phyloP scores from a whole-genome alignment of 495 filamentous ascomycete species.

The Friedmanniomyces simplex region DNA sequence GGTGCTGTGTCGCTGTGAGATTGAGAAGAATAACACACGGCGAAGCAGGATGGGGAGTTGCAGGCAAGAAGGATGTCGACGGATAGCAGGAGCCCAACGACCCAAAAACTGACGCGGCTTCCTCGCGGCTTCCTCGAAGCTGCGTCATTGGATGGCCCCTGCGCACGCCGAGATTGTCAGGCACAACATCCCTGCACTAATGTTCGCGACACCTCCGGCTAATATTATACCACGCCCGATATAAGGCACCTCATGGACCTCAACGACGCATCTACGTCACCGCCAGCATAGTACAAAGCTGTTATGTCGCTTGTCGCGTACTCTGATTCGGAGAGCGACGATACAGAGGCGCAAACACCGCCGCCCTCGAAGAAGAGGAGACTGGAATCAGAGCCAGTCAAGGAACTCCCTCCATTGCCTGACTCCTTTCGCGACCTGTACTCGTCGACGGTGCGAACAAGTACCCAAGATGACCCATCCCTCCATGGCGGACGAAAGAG shows the following conservation, averaged over 20 bases:
- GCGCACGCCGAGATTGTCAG: neutral
- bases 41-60: neutral
- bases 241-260: neutral
- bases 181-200: neutral
- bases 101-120: neutral
- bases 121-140: neutral
- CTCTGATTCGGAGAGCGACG: slow-evolving; percentile 36
- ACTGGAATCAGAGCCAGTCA: slow-evolving; percentile 3
- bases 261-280: neutral
- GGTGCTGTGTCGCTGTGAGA: neutral
- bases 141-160: slow-evolving; percentile 1
- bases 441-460: slow-evolving; percentile 62
- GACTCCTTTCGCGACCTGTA: slow-evolving; percentile 80
- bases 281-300: neutral
- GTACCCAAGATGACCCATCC: slow-evolving; percentile 66
- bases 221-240: too few species aligned
- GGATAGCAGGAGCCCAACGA: neutral
- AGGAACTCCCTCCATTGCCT: slow-evolving; percentile 66
- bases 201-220: too few species aligned
- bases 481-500: slow-evolving; percentile 79
- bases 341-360: neutral
- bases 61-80: neutral
- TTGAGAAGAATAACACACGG: neutral
- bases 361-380: slow-evolving; percentile 30
- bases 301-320: slow-evolving; percentile 70